These are phyloP conservation scores for Cladorrhinum sp. DNA, from an alignment of 2,329 filamentous ascomycete species.

Conservation along the genomic window DNA sequence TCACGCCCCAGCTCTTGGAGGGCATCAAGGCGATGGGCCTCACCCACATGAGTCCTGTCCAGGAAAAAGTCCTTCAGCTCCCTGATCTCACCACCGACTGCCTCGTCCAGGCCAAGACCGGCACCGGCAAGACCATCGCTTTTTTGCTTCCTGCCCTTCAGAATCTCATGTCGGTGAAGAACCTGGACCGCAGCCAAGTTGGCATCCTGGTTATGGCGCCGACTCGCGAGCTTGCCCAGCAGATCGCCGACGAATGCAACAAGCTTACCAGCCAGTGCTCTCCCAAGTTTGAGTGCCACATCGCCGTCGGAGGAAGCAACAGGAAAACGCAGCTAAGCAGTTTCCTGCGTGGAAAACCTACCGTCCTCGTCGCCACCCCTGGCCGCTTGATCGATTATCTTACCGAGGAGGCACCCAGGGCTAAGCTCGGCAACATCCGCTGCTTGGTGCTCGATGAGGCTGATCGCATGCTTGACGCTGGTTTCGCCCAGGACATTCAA, in stretches of 20 bases:
- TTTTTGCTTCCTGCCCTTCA: constrained; percentile 83
- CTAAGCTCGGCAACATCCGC: constrained; percentile 66
- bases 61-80: constrained; percentile 47
- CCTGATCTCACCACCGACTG: constrained; percentile 50
- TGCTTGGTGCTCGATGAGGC: constrained; percentile 83
- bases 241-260: constrained; percentile 68
- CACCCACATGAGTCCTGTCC: constrained; percentile 51
- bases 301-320: constrained; percentile 78
- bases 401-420: constrained; percentile 62
- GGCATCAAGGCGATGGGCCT: constrained; percentile 23
- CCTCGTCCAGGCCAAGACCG: constrained; percentile 80
- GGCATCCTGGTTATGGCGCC: constrained; percentile 66
- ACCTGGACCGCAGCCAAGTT: constrained; percentile 36
- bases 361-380: constrained; percentile 78
- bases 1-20: constrained; percentile 25
- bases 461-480: constrained; percentile 76
- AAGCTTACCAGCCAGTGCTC: constrained; percentile 57
- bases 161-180: constrained; percentile 57
- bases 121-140: constrained; percentile 81
- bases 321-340: constrained; percentile 68
- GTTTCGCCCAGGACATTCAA: constrained; percentile 75
- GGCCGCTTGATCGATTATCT: constrained; percentile 77
- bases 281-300: constrained; percentile 67
- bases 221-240: constrained; percentile 67
- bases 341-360: constrained; percentile 64